phyloP scores from a whole-genome alignment of 306 rosid species.

The Begonia masoniana region DNA sequence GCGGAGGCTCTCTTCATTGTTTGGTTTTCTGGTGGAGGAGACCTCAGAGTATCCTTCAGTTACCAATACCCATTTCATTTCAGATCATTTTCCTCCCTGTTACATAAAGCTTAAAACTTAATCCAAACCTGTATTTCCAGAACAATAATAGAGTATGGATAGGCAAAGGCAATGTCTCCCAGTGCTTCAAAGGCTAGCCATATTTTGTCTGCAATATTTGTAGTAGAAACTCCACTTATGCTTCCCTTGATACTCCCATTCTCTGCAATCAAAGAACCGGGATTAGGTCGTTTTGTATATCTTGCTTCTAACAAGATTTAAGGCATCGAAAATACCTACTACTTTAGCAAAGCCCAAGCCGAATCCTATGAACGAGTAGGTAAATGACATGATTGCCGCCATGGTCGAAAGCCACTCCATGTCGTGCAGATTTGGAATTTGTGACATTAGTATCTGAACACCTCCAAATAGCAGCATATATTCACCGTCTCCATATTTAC shows the following conservation, averaged over 20 bases:
- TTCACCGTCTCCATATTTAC: slow-evolving; percentile 31
- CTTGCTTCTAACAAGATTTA: background rate
- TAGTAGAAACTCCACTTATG: slow-evolving; percentile 45
- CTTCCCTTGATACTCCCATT: slow-evolving; percentile 67
- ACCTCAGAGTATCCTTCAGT: slow-evolving; percentile 62
- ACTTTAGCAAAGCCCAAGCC: slow-evolving; percentile 21
- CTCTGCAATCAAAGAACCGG: slow-evolving; percentile 30
- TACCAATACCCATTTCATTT: background rate
- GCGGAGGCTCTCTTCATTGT: slow-evolving; percentile 74
- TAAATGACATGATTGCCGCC: slow-evolving; percentile 32
- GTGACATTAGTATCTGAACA: slow-evolving; percentile 57
- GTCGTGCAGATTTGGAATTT: slow-evolving; percentile 42
- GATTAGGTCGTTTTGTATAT: background rate
- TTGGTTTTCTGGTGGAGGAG: slow-evolving; percentile 70
- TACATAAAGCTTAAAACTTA: background rate
- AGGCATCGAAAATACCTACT: background rate
- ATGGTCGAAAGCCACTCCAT: slow-evolving; percentile 25
- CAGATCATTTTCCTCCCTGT: background rate
- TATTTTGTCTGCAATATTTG: slow-evolving; percentile 37
- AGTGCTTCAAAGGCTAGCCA: slow-evolving; percentile 69
- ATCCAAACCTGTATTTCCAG: slow-evolving; percentile 65
- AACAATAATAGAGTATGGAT: slow-evolving; percentile 60
- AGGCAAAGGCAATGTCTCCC: slow-evolving; percentile 81
- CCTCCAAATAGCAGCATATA: slow-evolving; percentile 66
- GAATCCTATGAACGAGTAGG: slow-evolving; percentile 22